Conservation (phyloP, 345 rosid species). For the Limnanthes douglasii region DNA sequence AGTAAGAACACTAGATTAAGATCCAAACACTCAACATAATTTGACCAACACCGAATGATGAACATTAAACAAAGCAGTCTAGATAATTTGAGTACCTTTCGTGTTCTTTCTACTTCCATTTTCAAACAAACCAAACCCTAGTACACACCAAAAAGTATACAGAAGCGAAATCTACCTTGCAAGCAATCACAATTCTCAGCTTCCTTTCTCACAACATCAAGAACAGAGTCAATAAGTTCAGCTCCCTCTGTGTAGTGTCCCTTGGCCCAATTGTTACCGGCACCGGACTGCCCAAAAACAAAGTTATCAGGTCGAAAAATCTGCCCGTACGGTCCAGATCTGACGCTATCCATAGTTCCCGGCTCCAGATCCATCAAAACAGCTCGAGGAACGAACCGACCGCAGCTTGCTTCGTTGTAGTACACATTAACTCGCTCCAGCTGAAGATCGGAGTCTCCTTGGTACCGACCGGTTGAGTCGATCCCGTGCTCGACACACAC, state of each 20-base stretch:
- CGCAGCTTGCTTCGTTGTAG: conserved; percentile 69
- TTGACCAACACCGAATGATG: background rate
- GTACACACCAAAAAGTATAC: background rate
- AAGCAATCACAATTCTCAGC: conserved; percentile 43
- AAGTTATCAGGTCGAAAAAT: conserved; percentile 38
- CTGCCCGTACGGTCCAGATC: conserved; percentile 66
- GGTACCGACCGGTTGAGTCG: conserved; percentile 51
- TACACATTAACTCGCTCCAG: conserved; percentile 69
- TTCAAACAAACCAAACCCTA: no score
- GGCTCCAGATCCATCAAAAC: conserved; percentile 77
- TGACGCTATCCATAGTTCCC: conserved; percentile 67
- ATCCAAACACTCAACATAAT: background rate
- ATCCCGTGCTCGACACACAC: conserved; percentile 52
- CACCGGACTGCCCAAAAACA: conserved; percentile 42
- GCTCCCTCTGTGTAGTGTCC: conserved; percentile 45
- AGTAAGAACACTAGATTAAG: no score
- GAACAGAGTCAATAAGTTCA: conserved; percentile 39
- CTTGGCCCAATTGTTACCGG: no score
- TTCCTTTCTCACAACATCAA: conserved; percentile 37
- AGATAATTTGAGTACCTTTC: background rate
- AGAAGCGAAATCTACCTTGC: conserved; percentile 16
- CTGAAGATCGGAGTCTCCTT: conserved; percentile 43
- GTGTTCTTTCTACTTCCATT: no score
- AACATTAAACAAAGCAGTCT: background rate
- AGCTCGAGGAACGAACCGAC: conserved; percentile 57